Evolutionary conservation across 208 protist genomes (phyloP), one percentile per base, ranked within the genome.

Genomic region (Leishmania major): DNA sequence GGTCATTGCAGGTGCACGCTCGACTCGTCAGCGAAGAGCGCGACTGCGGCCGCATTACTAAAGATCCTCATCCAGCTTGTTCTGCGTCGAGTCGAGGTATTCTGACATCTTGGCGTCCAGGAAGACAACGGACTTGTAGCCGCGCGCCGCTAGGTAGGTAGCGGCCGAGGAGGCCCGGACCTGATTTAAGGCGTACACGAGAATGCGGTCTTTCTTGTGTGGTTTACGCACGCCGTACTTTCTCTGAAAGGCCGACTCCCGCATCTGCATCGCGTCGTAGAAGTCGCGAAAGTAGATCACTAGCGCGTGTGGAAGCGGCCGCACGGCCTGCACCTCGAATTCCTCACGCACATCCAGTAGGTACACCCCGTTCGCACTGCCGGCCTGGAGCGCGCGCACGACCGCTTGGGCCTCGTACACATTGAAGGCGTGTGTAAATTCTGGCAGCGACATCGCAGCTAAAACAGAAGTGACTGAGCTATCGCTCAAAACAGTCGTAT

Each of bases 261-360:
- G 87, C 89, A 96, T 90, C 47, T 80, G 79, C 45, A 93, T 86
- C 15, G 88, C 83, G 40, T 55, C 75, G n/a, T 85, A 72, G 67
- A 95, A 64, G n/a, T 96, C 89, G 19, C 83, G 75, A 31, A 87
- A 84, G 7, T 90, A 86, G 25, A 96, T 90, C 77, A 92, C 83
- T 35, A 93, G 28, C 8, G 91, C 90, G 22, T 87, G 89, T 11
- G 87, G 87, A 31, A 96, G 86, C 43, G 87, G 80, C 15, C 84
- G 82, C 71, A 91, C 78, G 17, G 82, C 66, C 10, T 89, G 78
- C 15, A 90, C 82, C 75, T 96, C 92, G 78, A 90, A 90, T 28
- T 79, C 78, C 51, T 94, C 90, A 5, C 92, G 89, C 25, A 92
- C 87, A 70, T 96, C 91, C 40, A 96, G 75, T 59, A 96, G 88